Conservation (phyloP, 257 asterid species). For the Solanum arcanum region DNA sequence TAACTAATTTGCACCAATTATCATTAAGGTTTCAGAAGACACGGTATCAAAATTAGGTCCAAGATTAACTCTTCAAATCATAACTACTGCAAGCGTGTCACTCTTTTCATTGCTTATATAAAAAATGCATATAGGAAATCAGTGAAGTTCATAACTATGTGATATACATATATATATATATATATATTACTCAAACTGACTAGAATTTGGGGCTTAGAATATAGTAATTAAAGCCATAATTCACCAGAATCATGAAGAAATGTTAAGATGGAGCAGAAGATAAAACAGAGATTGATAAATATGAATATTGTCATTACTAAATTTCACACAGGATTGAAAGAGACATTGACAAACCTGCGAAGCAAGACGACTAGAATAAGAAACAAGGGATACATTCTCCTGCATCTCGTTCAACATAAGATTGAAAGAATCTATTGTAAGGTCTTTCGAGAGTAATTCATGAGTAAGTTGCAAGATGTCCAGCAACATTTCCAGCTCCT, state of each 20-base stretch:
- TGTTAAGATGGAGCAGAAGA: background rate
- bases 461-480: conserved; percentile 73
- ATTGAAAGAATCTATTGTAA: conserved; percentile 69
- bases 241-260: background rate
- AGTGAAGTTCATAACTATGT: background rate
- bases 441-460: conserved; percentile 69
- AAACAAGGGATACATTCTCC: conserved; percentile 90
- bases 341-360: conserved; percentile 54
- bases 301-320: background rate
- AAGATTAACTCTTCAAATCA: background rate
- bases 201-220: background rate
- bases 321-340: background rate
- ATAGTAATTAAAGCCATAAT: background rate
- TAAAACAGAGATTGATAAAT: background rate
- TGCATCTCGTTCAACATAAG: conserved; percentile 90
- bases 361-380: conserved; percentile 95
- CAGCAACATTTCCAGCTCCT: conserved; percentile 93
- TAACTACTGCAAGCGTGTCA: background rate
- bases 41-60: background rate
- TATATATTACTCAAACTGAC: background rate
- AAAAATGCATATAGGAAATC: background rate
- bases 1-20: background rate
- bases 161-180: background rate
- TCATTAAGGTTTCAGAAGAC: background rate
- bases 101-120: background rate